Conservation (phyloP, 306 rosid species). For the Phaseolus lunatus region DNA sequence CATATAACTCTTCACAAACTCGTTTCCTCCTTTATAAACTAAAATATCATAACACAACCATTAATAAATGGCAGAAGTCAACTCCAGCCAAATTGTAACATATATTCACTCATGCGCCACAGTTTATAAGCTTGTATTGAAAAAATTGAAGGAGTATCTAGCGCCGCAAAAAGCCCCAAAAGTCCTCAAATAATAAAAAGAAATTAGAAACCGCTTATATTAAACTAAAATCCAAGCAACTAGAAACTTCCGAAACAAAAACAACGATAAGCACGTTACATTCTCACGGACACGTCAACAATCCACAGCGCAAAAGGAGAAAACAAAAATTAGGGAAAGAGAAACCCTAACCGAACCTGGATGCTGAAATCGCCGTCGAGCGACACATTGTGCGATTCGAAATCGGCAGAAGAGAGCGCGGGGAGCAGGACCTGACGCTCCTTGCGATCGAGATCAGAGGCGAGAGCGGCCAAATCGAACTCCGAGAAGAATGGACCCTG, state of each 20-base stretch:
- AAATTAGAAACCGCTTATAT: neutral
- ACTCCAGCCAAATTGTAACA: constrained; percentile 17
- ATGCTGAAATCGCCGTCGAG: constrained; percentile 97
- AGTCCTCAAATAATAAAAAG: neutral
- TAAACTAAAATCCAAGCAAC: constrained; percentile 6
- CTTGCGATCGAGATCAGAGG: constrained; percentile 85
- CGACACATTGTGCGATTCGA: constrained; percentile 95
- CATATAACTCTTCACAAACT: neutral
- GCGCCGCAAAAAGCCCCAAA: constrained; percentile 17
- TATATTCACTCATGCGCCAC: neutral
- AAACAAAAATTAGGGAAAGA: neutral
- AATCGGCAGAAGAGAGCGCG: constrained; percentile 67
- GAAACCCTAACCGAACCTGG: constrained; percentile 63
- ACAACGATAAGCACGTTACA: neutral
- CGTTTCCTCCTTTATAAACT: neutral
- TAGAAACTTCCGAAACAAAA: neutral
- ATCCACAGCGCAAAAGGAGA: neutral
- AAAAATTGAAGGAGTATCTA: neutral
- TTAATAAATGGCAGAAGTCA: neutral
- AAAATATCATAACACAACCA: neutral
- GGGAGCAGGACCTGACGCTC: constrained; percentile 91
- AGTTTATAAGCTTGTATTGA: neutral
- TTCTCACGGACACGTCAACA: neutral
- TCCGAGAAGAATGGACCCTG: constrained; percentile 98
- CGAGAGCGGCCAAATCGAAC: constrained; percentile 95